Conservation (phyloP, 2,329 filamentous ascomycete species). For the Coniochaeta sp. region DNA sequence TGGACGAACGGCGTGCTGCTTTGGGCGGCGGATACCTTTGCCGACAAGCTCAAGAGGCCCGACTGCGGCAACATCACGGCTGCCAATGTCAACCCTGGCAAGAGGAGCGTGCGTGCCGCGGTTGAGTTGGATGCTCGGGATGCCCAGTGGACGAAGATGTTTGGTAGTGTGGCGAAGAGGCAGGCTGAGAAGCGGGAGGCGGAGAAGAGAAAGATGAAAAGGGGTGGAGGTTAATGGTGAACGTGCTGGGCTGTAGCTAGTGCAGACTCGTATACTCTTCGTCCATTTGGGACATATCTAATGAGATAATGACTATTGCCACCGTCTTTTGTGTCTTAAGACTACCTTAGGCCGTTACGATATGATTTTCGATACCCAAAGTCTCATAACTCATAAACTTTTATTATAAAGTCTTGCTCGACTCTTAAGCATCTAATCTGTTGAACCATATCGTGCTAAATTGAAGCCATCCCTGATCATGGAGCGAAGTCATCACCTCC, state of each 20-base stretch:
- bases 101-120: slow-evolving; percentile 26
- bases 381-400: too few species aligned
- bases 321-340: neutral
- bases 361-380: too few species aligned
- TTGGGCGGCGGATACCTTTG: slow-evolving; percentile 58
- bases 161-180: slow-evolving; percentile 19
- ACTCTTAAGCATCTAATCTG: too few species aligned
- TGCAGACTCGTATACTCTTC: neutral
- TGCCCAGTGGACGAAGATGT: slow-evolving; percentile 40
- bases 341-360: too few species aligned
- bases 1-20: slow-evolving; percentile 65
- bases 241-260: neutral
- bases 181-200: neutral
- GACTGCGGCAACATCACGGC: slow-evolving; percentile 45
- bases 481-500: neutral
- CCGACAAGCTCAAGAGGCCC: slow-evolving; percentile 43
- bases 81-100: slow-evolving; percentile 24
- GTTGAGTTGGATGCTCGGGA: slow-evolving; percentile 40
- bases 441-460: neutral
- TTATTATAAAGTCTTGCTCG: too few species aligned
- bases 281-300: neutral
- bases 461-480: too few species aligned
- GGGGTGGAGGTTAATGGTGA: neutral
- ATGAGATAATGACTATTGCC: neutral
- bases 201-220: neutral